A percentile compares a stretch with the other conserved stretches of the same genome.
Conservation (phyloP, 1,284 basidiomycete genomes). For the Singerocomus inundabilis region DNA sequence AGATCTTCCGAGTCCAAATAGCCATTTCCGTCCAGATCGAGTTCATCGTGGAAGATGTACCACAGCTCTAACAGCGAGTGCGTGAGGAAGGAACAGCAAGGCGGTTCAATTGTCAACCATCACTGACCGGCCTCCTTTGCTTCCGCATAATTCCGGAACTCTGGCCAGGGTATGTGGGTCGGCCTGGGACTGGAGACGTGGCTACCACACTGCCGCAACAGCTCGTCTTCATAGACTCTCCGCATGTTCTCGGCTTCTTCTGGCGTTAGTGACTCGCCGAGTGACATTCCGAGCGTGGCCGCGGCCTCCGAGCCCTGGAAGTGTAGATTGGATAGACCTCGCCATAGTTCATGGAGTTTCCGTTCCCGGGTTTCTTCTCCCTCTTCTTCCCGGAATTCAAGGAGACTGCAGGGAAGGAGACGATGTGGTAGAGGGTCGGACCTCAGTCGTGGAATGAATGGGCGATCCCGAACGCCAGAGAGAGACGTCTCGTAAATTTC, state of each 20-base stretch:
- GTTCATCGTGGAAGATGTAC: constrained; percentile 84
- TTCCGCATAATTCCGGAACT: constrained; percentile 76
- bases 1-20: constrained; percentile 75
- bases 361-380: constrained; percentile 58
- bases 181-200: constrained; percentile 44
- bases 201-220: constrained; percentile 61
- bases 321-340: constrained; percentile 45
- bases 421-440: constrained; percentile 47
- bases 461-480: constrained; percentile 52
- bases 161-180: constrained; percentile 68
- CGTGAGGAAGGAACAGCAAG: constrained; percentile 15
- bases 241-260: constrained; percentile 70
- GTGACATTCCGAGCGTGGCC: constrained; percentile 20
- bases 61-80: constrained; percentile 66
- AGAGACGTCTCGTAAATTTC: constrained; percentile 52
- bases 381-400: constrained; percentile 64
- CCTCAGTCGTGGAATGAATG: constrained; percentile 56
- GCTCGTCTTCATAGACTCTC: constrained; percentile 75
- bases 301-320: constrained; percentile 29
- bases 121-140: constrained; percentile 73
- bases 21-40: constrained; percentile 86
- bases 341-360: constrained; percentile 61
- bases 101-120: constrained; percentile 17
- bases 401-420: constrained; percentile 47
- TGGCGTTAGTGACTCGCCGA: constrained; percentile 46